These are phyloP conservation scores for Westerdykella sp. DNA, from an alignment of 2,329 filamentous ascomycete species.

Conservation along the genomic window DNA sequence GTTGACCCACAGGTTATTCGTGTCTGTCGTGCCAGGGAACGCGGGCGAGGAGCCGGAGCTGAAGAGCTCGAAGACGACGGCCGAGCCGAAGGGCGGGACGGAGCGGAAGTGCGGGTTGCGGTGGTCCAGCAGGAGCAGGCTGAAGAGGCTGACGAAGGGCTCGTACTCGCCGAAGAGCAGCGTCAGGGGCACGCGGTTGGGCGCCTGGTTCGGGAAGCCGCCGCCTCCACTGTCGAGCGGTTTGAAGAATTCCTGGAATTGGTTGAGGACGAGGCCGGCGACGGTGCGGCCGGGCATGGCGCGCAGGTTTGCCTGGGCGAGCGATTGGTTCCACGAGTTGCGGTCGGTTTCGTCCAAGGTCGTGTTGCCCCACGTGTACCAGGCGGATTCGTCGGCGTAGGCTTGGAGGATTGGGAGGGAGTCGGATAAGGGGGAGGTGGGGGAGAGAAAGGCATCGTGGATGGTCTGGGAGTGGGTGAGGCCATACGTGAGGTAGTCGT, in stretches of 20 bases:
- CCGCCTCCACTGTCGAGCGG: slow-evolving; percentile 6
- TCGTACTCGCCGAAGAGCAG: slow-evolving; percentile 35
- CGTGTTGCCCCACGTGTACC: slow-evolving; percentile 39
- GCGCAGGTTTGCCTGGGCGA: slow-evolving; percentile 9
- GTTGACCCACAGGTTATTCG: slow-evolving; percentile 46
- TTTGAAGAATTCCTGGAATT: slow-evolving; percentile 16
- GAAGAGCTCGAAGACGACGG: slow-evolving; percentile 41
- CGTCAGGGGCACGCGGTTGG: slow-evolving; percentile 38
- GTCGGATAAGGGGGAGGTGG: slow-evolving; percentile 18
- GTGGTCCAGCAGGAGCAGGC: slow-evolving; percentile 20
- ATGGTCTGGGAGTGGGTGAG: slow-evolving; percentile 47
- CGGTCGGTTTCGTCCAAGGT: slow-evolving; percentile 19
- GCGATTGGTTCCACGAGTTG: neutral
- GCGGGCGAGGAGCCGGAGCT: slow-evolving; percentile 32
- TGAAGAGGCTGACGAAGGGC: slow-evolving; percentile 28
- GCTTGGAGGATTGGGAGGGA: slow-evolving; percentile 29
- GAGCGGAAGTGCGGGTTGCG: slow-evolving; percentile 15
- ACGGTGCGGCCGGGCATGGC: slow-evolving; percentile 30
- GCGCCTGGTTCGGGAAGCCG: neutral
- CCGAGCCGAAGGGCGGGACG: slow-evolving; percentile 25
- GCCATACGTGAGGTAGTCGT: slow-evolving; percentile 52
- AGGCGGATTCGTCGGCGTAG: slow-evolving; percentile 47
- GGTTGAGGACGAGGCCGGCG: slow-evolving; percentile 19
- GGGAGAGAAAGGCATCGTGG: slow-evolving; percentile 23
- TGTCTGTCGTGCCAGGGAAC: slow-evolving; percentile 30